Base-by-base conservation (phyloP, 208 protist genomes). In the Polymyxa betae region DNA sequence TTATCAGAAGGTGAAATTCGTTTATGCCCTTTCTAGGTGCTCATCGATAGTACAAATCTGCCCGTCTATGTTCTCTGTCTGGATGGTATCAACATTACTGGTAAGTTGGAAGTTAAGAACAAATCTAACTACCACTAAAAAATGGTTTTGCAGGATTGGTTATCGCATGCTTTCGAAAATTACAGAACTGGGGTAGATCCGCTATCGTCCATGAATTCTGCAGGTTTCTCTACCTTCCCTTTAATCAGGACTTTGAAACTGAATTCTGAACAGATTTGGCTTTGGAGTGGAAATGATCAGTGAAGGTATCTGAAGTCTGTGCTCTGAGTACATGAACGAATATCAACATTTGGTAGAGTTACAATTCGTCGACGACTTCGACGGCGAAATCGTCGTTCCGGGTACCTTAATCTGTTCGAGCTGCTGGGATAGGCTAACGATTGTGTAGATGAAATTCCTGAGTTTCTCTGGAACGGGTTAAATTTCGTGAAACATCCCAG, bases 11-110 rank as follows among this genome's bases (percentile, higher is more conserved):
- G 5, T 5, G 12, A 29, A 29, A 29, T 60, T 60, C 12, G 12
- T 60, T 5, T 29, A 60, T 24, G 24, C 24, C 5, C 24, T 60
- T 60, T 60, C 5, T 60, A 60, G 49, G 49, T 60, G 12, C 49
- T 60, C 49, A 60, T 60, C 49, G 72, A 82, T 82, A 5, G 0
- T 32, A 41, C 49, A 0, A 45, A 16, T 12, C 41, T 90, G 72
- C 92, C 92, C 29, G 41, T 78, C 52, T 93, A 93, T 87, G n/a
- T 93, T 38, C 92, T 92, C 46, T 93, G 92, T 43, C 89, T 93
- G n/a, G 91, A 93, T 60, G 92, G 92, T 41, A 38, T 92, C 44
- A 32, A 87, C 29, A 45, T 89, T 24, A 93, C 92, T 1, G 90
- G 92, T 0, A 38, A 5, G 24, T 24, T 29, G 49, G 49, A 60